Evolutionary conservation across 805 yeast species (phyloP), one percentile per base, ranked within the genome.

Genomic region (Lipomyces kockii): DNA sequence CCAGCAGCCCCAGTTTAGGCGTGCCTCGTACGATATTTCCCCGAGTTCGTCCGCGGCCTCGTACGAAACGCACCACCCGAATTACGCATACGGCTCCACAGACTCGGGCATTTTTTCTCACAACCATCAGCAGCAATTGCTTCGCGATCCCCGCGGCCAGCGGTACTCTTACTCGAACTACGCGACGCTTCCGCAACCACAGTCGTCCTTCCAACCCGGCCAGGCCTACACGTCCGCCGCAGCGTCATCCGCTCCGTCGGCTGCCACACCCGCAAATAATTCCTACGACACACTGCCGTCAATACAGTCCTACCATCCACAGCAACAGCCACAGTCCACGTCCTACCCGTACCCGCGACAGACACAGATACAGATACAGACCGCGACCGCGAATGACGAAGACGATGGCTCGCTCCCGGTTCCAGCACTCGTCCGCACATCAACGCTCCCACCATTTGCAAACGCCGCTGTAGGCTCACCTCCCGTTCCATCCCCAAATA

Each of bases 391-490:
- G 27, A 52, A 5, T 35, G 63, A 63, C 57, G 64, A 57, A 35
- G 63, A 51, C 35, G 63, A 53, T 32, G 51, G 25, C 5, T 17
- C 29, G 20, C 22, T 34, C 34, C 63, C 53, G 17, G 52, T 63
- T 29, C 71, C 65, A 20, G 34, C n/a, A 43, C 66, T 58, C 35
- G 60, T 56, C 6, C 72, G 61, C 29, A 68, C 69, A 14, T 64
- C 63, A 49, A 52, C 71, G 17, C 68, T 69, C 22, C 66, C 63
- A 3, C 60, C 58, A 27, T 57, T 54, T 20, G 32, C 58, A 43
- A 12, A 51, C 25, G 34, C 54, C 22, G 61, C 35, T 5, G 14
- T 43, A 6, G 17, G 59, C 29, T 22, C 60, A 14, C 35, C 63
- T 27, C 59, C 63, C 55, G 11, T 54, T 5, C 58, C 65, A n/a